These are phyloP conservation scores for Corylus avellana DNA, from an alignment of 306 rosid species.

Conservation along the genomic window DNA sequence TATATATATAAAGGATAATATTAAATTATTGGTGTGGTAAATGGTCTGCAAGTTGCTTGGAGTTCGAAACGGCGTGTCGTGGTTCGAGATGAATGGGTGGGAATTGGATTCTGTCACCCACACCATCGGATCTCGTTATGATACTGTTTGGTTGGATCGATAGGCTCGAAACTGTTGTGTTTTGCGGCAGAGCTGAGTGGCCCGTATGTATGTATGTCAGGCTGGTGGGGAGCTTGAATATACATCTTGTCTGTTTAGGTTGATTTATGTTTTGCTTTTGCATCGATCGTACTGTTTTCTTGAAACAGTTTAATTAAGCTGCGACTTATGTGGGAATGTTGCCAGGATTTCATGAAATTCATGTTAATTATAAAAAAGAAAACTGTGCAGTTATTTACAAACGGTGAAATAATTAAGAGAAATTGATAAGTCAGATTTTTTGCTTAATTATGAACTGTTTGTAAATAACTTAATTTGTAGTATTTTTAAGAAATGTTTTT, in stretches of 20 bases:
- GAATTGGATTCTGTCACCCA: not conserved
- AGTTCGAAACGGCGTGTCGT: not conserved
- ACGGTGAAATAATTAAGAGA: no score
- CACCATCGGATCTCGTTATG: not conserved
- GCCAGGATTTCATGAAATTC: not conserved
- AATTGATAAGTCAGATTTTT: no score
- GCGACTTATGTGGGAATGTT: not conserved
- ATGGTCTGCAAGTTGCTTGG: not conserved
- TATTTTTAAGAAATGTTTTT: not conserved
- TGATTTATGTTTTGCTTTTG: not conserved
- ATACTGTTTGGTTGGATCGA: no score
- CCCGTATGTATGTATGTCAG: no score
- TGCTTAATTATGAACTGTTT: no score
- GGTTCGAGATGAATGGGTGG: not conserved
- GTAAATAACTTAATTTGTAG: no score
- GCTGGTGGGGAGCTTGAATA: not conserved
- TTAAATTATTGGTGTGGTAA: not conserved
- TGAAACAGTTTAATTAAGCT: not conserved
- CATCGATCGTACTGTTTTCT: not conserved
- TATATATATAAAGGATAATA: not conserved
- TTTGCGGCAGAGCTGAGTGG: no score
- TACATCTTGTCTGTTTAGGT: not conserved
- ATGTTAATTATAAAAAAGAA: not conserved
- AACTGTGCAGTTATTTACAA: no score
- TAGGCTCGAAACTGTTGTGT: no score